Conservation (phyloP, 768 basidiomycete species). For the Boletus sp. region DNA sequence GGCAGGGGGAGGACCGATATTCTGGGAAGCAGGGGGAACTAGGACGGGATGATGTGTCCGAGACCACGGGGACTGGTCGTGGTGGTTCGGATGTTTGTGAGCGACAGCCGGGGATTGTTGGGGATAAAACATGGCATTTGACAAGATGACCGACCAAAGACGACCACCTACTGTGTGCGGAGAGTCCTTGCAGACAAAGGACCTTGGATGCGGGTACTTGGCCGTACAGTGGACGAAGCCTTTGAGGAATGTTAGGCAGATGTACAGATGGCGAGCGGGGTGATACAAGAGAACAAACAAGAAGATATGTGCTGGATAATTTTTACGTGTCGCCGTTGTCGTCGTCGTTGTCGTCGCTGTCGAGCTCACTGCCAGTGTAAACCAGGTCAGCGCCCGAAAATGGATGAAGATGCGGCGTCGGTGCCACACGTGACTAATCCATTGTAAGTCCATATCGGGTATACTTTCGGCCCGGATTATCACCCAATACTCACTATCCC, state of each 20-base stretch:
- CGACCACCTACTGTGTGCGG: neutral
- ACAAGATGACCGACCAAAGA: constrained; percentile 6
- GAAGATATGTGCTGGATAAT: constrained; percentile 13
- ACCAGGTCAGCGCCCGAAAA: constrained; percentile 30
- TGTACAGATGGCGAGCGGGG: constrained; percentile 11
- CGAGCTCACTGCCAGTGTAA: constrained; percentile 16
- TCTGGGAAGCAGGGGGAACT: constrained; percentile 39
- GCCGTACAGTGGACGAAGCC: constrained; percentile 1
- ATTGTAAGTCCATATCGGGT: constrained; percentile 9
- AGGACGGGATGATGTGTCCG: constrained; percentile 58
- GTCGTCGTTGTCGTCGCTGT: constrained; percentile 16
- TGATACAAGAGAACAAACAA: constrained; percentile 14
- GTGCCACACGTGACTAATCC: constrained; percentile 19
- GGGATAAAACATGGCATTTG: constrained; percentile 76
- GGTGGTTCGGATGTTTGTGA: constrained; percentile 72
- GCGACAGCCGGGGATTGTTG: constrained; percentile 79
- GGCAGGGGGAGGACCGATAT: constrained; percentile 58
- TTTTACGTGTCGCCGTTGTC: constrained; percentile 16
- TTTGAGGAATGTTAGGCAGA: neutral
- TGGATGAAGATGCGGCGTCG: constrained; percentile 6
- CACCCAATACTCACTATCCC: neutral
- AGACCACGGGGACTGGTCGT: constrained; percentile 73
- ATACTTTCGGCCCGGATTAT: constrained; percentile 11
- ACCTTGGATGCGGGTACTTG: constrained; percentile 5
- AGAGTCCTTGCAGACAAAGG: constrained; percentile 11